Evolutionary conservation across 2,329 filamentous ascomycete genomes (phyloP), one percentile per base, ranked within the genome.

Genomic region (Bisporella sp.): DNA sequence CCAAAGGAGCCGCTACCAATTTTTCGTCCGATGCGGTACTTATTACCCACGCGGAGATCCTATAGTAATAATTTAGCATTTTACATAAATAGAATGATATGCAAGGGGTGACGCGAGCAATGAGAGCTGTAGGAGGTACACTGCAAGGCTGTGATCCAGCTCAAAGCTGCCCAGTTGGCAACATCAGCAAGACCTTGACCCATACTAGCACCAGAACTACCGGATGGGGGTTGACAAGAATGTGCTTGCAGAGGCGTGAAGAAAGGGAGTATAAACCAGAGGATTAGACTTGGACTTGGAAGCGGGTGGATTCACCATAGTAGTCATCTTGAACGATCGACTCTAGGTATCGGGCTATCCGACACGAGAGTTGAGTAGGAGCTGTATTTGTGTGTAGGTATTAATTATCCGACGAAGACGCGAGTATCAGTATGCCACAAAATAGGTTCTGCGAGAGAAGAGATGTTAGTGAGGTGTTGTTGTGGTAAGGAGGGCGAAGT

Each of bases 21-120:
- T 81, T 99, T 99, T 65, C 93, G 89, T 70, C 93, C 93, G 72
- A 99, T 97, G 65, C 93, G 90, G 83, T 99, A 99, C 70, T 99
- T 97, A 73, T 97, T 97, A 73, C 93, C 93, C 73, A 99, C 93
- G 68, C 93, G 90, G 66, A 99, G 84, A 82, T 99, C 93, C 92
- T 97, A 65, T 6, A 39, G 12, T 46, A 30, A 48, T 32, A 57
- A 47, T 56, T 63, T 52, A 60, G 60, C 52, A 58, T 55, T 21
- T 21, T 21, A 2, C 21, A 21, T 21, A 21, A 21, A 21, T 21
- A 21, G 21, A 31, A 40, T 46, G 37, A 33, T 13, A 46, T 37
- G 9, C 47, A 48, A 40, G 48, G 41, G 21, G 21, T 21, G 21
- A 39, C 40, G 46, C 35, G 47, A 41, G 21, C n/a, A 41, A 33